phyloP scores from a whole-genome alignment of 2,329 filamentous ascomycete species.

The Cladosporium sp. region DNA sequence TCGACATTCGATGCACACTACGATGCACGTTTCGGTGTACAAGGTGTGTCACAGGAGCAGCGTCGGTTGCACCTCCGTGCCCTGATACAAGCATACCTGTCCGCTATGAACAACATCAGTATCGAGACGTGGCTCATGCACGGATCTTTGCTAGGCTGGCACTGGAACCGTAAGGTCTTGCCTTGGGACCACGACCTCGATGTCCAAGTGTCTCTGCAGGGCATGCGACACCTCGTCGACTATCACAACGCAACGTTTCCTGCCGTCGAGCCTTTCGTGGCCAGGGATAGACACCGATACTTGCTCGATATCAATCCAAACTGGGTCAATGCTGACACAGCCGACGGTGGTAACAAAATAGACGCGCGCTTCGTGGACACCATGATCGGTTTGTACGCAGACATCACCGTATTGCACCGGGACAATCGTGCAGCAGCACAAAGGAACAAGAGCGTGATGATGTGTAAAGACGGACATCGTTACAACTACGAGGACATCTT shows the following conservation, averaged over 20 bases:
- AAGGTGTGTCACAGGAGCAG: not conserved
- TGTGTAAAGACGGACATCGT: conserved; percentile 59
- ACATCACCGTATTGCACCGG: conserved; percentile 58
- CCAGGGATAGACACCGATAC: conserved; percentile 43
- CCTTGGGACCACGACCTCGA: conserved; percentile 64
- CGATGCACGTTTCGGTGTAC: not conserved
- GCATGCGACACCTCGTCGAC: conserved; percentile 55
- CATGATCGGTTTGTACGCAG: conserved; percentile 60
- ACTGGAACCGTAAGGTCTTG: conserved; percentile 62
- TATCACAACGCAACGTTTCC: conserved; percentile 64
- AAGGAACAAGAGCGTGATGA: conserved; percentile 46
- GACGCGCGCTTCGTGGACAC: conserved; percentile 64
- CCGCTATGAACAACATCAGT: conserved; percentile 45
- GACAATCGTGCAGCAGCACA: conserved; percentile 42
- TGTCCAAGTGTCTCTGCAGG: conserved; percentile 58
- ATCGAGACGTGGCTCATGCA: conserved; percentile 66
- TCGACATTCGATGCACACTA: not conserved
- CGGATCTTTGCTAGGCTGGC: conserved; percentile 61
- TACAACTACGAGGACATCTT: conserved; percentile 57
- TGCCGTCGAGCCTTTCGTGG: conserved; percentile 47
- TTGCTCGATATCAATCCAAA: conserved; percentile 61
- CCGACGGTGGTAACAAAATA: conserved; percentile 56
- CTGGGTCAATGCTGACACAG: conserved; percentile 46
- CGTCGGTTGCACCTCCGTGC: not conserved
- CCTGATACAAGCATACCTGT: not conserved